Conservation (phyloP, 345 rosid genomes). For the Clarkia xantiana region DNA sequence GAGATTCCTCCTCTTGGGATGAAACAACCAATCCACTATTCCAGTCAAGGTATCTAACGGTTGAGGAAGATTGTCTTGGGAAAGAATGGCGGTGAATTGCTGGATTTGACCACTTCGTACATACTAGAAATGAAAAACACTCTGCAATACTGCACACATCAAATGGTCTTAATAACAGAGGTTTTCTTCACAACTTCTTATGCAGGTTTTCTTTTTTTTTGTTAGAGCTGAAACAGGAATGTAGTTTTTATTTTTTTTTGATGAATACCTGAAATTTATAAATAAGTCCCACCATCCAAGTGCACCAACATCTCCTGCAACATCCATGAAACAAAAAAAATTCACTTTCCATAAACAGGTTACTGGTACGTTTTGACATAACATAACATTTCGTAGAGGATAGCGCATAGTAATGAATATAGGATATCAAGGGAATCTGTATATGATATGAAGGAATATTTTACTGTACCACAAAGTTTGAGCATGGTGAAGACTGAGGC, state of each 20-base stretch:
- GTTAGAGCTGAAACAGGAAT: no score
- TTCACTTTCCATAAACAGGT: not conserved
- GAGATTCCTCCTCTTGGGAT: constrained; percentile 45
- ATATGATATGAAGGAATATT: not conserved
- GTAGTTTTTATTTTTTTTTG: no score
- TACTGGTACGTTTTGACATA: not conserved
- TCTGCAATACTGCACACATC: constrained; percentile 59
- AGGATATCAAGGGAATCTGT: not conserved
- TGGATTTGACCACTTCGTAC: constrained; percentile 93
- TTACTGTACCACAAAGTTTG: constrained; percentile 67
- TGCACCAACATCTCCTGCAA: constrained; percentile 74
- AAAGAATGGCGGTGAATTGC: constrained; percentile 51
- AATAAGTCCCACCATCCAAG: constrained; percentile 98
- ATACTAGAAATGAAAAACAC: constrained; percentile 90
- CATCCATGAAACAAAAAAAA: constrained; percentile 3
- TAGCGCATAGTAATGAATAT: not conserved
- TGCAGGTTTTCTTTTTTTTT: no score
- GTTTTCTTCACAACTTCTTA: no score
- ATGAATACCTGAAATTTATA: constrained; percentile 61
- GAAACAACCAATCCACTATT: constrained; percentile 68
- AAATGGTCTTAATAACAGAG: no score
- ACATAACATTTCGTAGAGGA: not conserved
- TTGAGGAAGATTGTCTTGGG: constrained; percentile 51
- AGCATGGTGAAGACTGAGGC: constrained; percentile 83
- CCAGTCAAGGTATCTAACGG: constrained; percentile 76